Conservation (phyloP, 352 stramenopile genomes). For the Saprolegnia parasitica region DNA sequence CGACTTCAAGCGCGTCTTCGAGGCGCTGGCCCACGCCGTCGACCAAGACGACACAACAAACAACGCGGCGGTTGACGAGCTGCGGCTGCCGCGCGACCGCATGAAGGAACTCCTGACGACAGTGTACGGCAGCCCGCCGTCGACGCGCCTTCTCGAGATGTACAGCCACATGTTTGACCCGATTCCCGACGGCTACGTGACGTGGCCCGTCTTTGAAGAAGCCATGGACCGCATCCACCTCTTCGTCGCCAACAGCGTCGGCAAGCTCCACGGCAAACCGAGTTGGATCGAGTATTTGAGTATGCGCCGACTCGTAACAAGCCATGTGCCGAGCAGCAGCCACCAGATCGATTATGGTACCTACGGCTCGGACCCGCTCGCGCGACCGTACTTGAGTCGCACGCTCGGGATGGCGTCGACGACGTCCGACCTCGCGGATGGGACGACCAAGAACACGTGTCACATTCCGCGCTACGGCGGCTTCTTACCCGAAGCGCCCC, state of each 20-base stretch:
- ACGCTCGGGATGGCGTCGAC: constrained; percentile 76
- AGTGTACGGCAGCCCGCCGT: constrained; percentile 21
- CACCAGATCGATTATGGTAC: constrained; percentile 66
- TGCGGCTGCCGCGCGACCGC: constrained; percentile 10
- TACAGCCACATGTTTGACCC: constrained; percentile 28
- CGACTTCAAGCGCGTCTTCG: constrained; percentile 49
- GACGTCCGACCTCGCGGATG: constrained; percentile 61
- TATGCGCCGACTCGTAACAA: constrained; percentile 42
- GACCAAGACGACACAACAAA: constrained; percentile 35
- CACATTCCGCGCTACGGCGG: constrained; percentile 77
- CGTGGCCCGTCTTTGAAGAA: constrained; percentile 24
- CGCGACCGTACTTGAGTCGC: constrained; percentile 58
- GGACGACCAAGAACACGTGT: constrained; percentile 66
- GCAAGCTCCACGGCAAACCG: constrained; percentile 39
- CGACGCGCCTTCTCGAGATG: constrained; percentile 24
- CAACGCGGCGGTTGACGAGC: background rate
- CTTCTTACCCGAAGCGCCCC: constrained; percentile 54
- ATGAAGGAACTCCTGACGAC: constrained; percentile 6
- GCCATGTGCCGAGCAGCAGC: constrained; percentile 58
- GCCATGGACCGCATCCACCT: background rate
- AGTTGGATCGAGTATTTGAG: constrained; percentile 29
- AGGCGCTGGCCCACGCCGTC: constrained; percentile 29
- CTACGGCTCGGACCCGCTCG: constrained; percentile 57
- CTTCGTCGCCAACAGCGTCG: constrained; percentile 31
- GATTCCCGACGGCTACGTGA: constrained; percentile 14